Conservation (phyloP, 1,139 yeast species). For the Pichia sp. region DNA sequence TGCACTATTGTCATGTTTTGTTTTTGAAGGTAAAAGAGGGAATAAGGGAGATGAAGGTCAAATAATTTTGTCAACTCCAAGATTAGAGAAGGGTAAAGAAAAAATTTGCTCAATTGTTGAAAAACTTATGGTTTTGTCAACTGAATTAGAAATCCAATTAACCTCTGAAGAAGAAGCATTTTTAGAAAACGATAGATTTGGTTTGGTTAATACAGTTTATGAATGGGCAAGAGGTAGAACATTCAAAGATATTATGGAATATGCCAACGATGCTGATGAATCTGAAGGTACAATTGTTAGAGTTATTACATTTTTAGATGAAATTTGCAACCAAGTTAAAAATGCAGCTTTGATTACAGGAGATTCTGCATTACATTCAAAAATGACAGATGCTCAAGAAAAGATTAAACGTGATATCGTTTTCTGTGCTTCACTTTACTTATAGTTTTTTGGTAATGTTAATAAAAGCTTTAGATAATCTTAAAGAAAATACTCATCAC, state of each 20-base stretch:
- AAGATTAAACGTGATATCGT: constrained; percentile 93
- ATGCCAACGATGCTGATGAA: constrained; percentile 42
- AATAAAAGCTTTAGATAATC: not conserved
- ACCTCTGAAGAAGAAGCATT: constrained; percentile 86
- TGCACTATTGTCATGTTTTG: constrained; percentile 84
- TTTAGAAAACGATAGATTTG: constrained; percentile 77
- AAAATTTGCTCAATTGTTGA: constrained; percentile 67
- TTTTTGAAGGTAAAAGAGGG: constrained; percentile 73
- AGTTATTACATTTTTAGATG: constrained; percentile 90
- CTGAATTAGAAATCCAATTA: constrained; percentile 62
- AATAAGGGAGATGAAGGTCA: constrained; percentile 36
- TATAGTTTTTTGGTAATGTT: constrained; percentile 34
- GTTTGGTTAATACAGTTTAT: constrained; percentile 85
- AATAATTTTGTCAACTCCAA: constrained; percentile 57
- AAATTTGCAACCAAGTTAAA: constrained; percentile 89
- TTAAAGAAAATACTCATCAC: no score
- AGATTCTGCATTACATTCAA: constrained; percentile 77
- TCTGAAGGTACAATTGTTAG: constrained; percentile 98
- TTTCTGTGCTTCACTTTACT: constrained; percentile 89
- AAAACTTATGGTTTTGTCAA: constrained; percentile 55
- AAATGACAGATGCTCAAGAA: constrained; percentile 91
- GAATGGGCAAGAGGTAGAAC: constrained; percentile 98
- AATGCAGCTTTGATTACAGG: constrained; percentile 94
- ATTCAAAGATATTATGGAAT: constrained; percentile 82
- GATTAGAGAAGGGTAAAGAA: constrained; percentile 70